These are phyloP conservation scores for Backusella luteola DNA, from an alignment of 192 early-diverging fungal genomes.

Conservation along the genomic window DNA sequence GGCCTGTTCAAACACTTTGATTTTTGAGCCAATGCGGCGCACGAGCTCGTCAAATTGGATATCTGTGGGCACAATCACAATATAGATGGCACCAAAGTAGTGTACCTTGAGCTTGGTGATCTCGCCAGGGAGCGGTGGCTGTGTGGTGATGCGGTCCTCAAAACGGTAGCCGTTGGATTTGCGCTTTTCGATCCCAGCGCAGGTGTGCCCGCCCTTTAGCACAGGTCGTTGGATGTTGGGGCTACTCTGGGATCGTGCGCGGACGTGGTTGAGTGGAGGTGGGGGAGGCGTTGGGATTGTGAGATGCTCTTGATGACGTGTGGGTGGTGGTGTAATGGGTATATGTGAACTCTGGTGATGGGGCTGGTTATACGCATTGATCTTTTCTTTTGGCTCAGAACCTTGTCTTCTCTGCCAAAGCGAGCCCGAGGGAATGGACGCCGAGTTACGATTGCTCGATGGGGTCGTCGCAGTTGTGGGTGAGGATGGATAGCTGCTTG, in stretches of 20 bases:
- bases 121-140: not conserved
- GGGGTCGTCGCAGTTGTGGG: not conserved
- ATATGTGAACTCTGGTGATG: not conserved
- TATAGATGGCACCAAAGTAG: slow-evolving; percentile 85
- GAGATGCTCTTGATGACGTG: not conserved
- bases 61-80: slow-evolving; percentile 81
- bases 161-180: not conserved
- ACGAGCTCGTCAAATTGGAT: slow-evolving; percentile 77
- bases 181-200: not conserved
- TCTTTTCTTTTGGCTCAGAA: slow-evolving; percentile 1
- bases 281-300: not conserved
- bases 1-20: slow-evolving; percentile 64
- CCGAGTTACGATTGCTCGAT: not conserved
- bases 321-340: not conserved
- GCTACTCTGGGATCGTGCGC: slow-evolving; percentile 53
- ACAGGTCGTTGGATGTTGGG: slow-evolving; percentile 49
- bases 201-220: not conserved
- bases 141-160: not conserved
- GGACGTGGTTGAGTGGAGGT: slow-evolving; percentile 15
- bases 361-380: not conserved
- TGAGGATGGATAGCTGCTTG: slow-evolving; percentile 24
- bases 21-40: slow-evolving; percentile 84
- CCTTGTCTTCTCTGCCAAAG: slow-evolving; percentile 10
- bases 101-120: slow-evolving; percentile 85
- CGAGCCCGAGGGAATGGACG: not conserved